Base-by-base conservation (phyloP, 176 grass and related monocot species). In the Triticum turgidum region DNA sequence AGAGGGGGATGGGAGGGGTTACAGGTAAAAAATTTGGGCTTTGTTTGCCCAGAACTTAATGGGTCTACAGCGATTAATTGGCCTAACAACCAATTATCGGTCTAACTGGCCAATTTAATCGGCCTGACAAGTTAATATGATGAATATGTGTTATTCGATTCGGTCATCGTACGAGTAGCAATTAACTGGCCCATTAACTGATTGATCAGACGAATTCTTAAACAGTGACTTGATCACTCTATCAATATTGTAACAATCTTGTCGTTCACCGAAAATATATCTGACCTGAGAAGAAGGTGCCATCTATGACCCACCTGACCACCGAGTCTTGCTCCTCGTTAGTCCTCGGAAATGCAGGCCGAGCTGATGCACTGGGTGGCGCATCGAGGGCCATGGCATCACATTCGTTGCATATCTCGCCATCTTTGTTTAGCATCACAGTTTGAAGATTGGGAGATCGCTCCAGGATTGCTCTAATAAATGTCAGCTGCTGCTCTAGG, bases 381-480 rank as follows among this genome's bases (percentile, higher is more conserved):
- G 3, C 30, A 68, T 18, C 30, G 14, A 9, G 22, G 41, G n/a
- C 41, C n/a, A 32, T 51, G 25, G 24, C 4, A 1, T 65, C 69
- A 39, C 78, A 76, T 1, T 75, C 3, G 2, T 66, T 21, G 7
- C 78, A 82, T 37, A 3, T 1, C 1, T 21, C 1, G 2, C 27
- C 35, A 41, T 71, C 44, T 29, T 76, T 32, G 7, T 54, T 56
- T 10, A 82, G 44, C 47, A 81, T 6, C 21, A 82, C 6, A 1
- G 30, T 29, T 15, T 21, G 21, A 49, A 81, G 49, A 11, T 82
- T 56, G 30, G 30, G 22, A 56, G 78, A 59, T 52, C 70, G 78
- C 6, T 67, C 70, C 70, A 82, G 39, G n/a, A 87, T 8, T 5
- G 17, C 32, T 51, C 22, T 87, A 29, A 88, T 69, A 49, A 78